A percentile compares a stretch with the other conserved stretches of the same genome.
phyloP scores from a whole-genome alignment of 805 yeast genomes.

The Tetrapisispora namnaoensis region DNA sequence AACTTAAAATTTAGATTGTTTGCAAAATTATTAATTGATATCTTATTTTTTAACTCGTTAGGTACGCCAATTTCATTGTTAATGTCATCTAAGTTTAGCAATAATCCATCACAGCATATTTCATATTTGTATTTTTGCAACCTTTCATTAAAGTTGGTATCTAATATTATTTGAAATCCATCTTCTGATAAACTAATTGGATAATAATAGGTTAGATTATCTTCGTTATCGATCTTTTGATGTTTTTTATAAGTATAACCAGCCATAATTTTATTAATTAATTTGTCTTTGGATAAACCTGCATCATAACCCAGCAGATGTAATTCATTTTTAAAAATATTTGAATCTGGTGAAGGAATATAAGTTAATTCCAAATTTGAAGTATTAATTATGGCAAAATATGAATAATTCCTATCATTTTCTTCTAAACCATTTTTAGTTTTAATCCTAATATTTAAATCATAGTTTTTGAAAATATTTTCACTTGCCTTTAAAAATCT shows the following conservation, averaged over 20 bases:
- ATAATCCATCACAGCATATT: constrained; percentile 25
- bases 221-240: constrained; percentile 9
- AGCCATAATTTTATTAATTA: constrained; percentile 16
- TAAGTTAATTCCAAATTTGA: constrained; percentile 24
- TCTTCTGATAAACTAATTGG: constrained; percentile 5
- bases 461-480: constrained; percentile 36
- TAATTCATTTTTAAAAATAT: constrained; percentile 14
- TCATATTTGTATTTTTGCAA: constrained; percentile 12
- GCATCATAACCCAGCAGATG: constrained; percentile 20
- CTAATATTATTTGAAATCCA: constrained; percentile 12
- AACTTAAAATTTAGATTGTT: background rate
- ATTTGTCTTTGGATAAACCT: constrained; percentile 4
- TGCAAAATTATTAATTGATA: background rate
- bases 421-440: background rate
- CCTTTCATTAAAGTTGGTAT: background rate
- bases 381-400: constrained; percentile 23
- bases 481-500: constrained; percentile 65
- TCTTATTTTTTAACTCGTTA: background rate
- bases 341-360: constrained; percentile 24
- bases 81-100: constrained; percentile 16
- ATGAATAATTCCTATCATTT: constrained; percentile 11
- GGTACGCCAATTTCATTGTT: background rate
- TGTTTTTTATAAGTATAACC: constrained; percentile 17
- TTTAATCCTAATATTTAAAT: constrained; percentile 12
- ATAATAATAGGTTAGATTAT: constrained; percentile 8